Percentiles rank a stretch among this genome's conserved stretches.
Conservation (phyloP, 2,329 filamentous ascomycete species). For the Arthrobotrys pseudoclavata region DNA sequence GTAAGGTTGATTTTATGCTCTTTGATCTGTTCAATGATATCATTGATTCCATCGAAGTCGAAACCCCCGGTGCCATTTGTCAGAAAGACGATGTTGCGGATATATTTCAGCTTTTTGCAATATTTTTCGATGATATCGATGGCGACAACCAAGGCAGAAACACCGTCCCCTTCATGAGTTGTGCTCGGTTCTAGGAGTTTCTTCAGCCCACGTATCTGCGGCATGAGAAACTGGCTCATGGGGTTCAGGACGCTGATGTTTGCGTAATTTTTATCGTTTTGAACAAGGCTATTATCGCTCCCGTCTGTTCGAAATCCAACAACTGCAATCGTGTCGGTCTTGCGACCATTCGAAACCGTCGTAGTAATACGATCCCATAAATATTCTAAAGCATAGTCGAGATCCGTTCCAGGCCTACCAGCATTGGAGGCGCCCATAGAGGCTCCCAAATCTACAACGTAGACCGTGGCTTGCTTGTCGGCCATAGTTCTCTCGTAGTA, state of each 20-base stretch:
- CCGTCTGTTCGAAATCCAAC: constrained; percentile 84
- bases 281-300: constrained; percentile 77
- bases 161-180: constrained; percentile 80
- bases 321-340: constrained; percentile 81
- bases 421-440: constrained; percentile 83
- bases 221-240: constrained; percentile 77
- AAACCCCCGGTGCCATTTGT: constrained; percentile 83
- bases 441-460: constrained; percentile 86
- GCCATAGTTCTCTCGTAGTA: constrained; percentile 75
- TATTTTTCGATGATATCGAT: constrained; percentile 85
- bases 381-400: constrained; percentile 91
- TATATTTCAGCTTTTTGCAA: constrained; percentile 86
- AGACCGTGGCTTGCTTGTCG: constrained; percentile 91
- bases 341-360: constrained; percentile 79
- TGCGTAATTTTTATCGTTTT: constrained; percentile 77
- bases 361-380: constrained; percentile 92
- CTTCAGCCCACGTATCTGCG: constrained; percentile 76
- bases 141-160: constrained; percentile 88
- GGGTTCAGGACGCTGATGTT: constrained; percentile 81
- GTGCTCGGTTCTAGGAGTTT: constrained; percentile 76
- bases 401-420: constrained; percentile 81
- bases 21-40: constrained; percentile 81
- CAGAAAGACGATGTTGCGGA: constrained; percentile 83
- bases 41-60: constrained; percentile 77
- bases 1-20: constrained; percentile 81